Percentiles rank a stretch among this genome's conserved stretches.
Conservation (phyloP, 2,329 filamentous ascomycete genomes). For the Neofusicoccum ribis region DNA sequence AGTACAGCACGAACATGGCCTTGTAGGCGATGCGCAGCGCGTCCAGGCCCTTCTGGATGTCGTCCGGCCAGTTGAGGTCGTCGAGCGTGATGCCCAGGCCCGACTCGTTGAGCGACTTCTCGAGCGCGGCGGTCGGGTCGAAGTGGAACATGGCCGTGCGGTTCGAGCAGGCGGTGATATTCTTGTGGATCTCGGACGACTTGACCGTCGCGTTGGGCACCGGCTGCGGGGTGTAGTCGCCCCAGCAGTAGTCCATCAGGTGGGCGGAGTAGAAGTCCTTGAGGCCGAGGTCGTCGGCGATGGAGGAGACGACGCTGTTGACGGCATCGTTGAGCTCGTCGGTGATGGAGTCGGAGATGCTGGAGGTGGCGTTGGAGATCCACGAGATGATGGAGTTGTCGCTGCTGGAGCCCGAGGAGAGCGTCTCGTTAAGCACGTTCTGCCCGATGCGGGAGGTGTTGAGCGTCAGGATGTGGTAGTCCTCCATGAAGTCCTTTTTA, state of each 20-base stretch:
- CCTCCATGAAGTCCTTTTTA: constrained; percentile 55
- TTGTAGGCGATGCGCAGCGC: constrained; percentile 52
- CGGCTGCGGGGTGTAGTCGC: constrained; percentile 47
- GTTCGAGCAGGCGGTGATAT: constrained; percentile 58
- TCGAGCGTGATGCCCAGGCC: constrained; percentile 47
- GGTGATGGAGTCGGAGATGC: constrained; percentile 43
- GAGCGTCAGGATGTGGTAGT: constrained; percentile 59
- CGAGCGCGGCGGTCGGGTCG: constrained; percentile 53
- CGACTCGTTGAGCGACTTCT: constrained; percentile 46
- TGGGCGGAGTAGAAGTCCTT: constrained; percentile 64
- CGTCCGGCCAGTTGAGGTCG: constrained; percentile 57
- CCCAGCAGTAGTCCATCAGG: constrained; percentile 60
- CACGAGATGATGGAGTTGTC: constrained; percentile 18
- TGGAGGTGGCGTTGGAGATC: constrained; percentile 33
- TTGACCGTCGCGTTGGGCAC: constrained; percentile 46
- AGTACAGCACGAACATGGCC: constrained; percentile 61
- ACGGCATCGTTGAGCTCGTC: constrained; percentile 30
- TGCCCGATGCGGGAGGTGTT: constrained; percentile 59
- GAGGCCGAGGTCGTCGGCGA: constrained; percentile 53
- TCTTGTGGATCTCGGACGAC: constrained; percentile 45
- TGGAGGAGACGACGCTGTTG: constrained; percentile 32
- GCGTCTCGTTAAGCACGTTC: constrained; percentile 24
- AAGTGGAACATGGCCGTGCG: constrained; percentile 57
- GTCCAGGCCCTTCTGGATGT: constrained; percentile 55
- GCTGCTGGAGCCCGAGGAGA: constrained; percentile 20